Conservation (phyloP, 129 eudicot species). For the Tanacetum coccineum region DNA sequence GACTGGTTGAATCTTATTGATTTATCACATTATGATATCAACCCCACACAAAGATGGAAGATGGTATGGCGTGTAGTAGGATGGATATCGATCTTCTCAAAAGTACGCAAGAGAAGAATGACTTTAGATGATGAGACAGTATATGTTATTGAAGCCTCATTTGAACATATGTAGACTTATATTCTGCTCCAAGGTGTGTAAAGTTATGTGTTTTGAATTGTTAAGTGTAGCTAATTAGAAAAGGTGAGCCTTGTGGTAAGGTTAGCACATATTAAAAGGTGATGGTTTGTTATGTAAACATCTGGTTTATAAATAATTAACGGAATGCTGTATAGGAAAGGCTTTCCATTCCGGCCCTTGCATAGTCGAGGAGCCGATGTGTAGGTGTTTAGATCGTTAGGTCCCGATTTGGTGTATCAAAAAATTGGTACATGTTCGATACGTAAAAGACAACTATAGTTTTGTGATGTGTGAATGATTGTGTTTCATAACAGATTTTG, state of each 20-base stretch:
- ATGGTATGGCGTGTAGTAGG: conserved; percentile 27
- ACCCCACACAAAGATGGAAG: conserved; percentile 20
- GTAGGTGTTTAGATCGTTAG: not conserved
- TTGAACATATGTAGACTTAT: not conserved
- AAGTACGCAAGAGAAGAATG: conserved; percentile 21
- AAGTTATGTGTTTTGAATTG: not conserved
- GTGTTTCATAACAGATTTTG: not conserved
- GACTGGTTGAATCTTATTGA: not conserved
- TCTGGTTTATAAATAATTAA: not conserved
- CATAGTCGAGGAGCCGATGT: conserved; percentile 8
- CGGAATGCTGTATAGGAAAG: not conserved
- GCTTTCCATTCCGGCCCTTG: conserved; percentile 8
- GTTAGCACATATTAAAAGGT: not conserved
- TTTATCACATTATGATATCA: not conserved
- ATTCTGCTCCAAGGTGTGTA: not conserved
- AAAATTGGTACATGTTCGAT: not conserved
- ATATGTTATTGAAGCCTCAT: not conserved
- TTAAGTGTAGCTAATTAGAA: not conserved
- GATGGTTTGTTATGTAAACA: not conserved
- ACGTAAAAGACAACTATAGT: not conserved
- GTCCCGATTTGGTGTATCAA: not conserved
- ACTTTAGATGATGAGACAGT: not conserved
- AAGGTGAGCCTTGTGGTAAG: not conserved
- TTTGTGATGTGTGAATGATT: not conserved
- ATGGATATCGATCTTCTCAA: conserved; percentile 21